phyloP scores from a whole-genome alignment of 768 basidiomycete species.

The Hericium coralloides region DNA sequence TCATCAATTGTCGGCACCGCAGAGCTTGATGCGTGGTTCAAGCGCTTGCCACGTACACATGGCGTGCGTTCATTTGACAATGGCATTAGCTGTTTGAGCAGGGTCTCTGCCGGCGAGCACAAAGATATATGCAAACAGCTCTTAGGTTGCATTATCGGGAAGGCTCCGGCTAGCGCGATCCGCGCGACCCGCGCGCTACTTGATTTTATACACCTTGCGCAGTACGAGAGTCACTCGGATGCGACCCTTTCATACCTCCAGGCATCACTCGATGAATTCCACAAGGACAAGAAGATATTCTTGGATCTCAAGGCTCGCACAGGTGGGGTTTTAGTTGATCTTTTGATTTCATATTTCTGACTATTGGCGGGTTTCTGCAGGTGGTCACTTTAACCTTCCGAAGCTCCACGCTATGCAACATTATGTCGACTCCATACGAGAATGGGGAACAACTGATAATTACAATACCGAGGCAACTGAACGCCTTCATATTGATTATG shows the following conservation, averaged over 20 bases:
- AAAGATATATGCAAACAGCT: not conserved
- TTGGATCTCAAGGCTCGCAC: constrained; percentile 22
- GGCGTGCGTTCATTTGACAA: not conserved
- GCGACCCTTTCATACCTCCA: constrained; percentile 21
- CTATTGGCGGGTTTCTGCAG: too few relatives aligned
- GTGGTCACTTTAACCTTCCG: constrained; percentile 11
- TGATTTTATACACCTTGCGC: constrained; percentile 31
- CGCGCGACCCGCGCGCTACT: constrained; percentile 5
- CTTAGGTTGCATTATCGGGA: not conserved
- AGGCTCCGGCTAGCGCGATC: not conserved
- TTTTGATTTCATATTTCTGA: too few relatives aligned
- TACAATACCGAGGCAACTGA: too few relatives aligned
- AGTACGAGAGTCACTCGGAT: constrained; percentile 24
- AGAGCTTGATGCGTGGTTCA: not conserved
- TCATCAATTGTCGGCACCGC: not conserved
- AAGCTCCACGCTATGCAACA: too few relatives aligned
- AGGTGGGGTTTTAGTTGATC: too few relatives aligned
- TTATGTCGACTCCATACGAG: too few relatives aligned
- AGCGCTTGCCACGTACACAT: not conserved
- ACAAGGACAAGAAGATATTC: constrained; percentile 29
- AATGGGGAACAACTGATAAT: too few relatives aligned
- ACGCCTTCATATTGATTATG: too few relatives aligned
- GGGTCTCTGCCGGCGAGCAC: not conserved
- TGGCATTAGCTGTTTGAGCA: not conserved
- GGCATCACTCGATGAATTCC: constrained; percentile 25